Base-by-base conservation (phyloP, 768 basidiomycete species). In the Boletus barrowsii region DNA sequence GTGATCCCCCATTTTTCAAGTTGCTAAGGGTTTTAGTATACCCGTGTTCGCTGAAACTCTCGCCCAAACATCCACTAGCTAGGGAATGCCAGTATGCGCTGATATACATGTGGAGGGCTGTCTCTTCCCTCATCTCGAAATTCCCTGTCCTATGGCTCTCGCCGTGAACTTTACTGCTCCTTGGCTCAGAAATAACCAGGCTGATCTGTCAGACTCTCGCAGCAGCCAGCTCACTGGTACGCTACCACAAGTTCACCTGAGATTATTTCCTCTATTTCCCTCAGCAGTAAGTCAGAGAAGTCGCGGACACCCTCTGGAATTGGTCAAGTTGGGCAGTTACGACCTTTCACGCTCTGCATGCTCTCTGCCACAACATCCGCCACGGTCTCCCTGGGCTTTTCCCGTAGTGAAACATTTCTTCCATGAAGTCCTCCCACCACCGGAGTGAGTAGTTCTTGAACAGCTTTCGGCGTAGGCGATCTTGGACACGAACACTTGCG, bases 401-500 rank as follows among this genome's bases (percentile, higher is more conserved):
- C 67, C 24, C 42, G 48, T 32, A 71, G 33, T 0, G 14, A 14
- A 59, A 59, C 0, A 17, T 42, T 13, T 49, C 53, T 1, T 51
- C 39, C 63, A 68, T 62, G 22, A 60, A 66, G 3, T 58, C 41
- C 4, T 55, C 50, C 68, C 68, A 68, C 68, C 58, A 64, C 11
- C 51, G 44, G 29, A 58, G 58, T 7, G 57, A 49, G 3, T n/a
- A 0, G 10, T 0, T 2, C 4, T 24, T 22, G 20, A 53, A 65
- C 1, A 51, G 11, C 7, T 5, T 13, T 36, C 0, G 26, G 18
- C 14, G 20, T n/a, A 2, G 14, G 0, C 2, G 49, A 35, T 42
- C 10, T 51, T 32, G 40, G 32, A 30, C 64, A 57, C 10, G 4
- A 1, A 40, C 53, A 59, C 5, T n/a, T 7, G 3, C 18, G 15